Evolutionary conservation across 2,329 filamentous ascomycete species (phyloP), one percentile per base, ranked within the genome.

Genomic region (Fonsecaea erecta): DNA sequence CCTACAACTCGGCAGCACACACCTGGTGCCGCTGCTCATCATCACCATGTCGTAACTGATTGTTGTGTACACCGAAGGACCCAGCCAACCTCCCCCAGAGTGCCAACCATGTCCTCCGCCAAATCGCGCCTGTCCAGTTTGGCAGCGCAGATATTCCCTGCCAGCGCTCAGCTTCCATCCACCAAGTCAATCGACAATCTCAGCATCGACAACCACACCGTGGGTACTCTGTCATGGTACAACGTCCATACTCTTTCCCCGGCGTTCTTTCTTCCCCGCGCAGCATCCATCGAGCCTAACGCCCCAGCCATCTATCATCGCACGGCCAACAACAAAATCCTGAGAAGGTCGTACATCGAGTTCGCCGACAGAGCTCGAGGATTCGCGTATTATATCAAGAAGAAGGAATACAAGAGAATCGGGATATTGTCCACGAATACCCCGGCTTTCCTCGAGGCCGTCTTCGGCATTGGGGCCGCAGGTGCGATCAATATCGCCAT

Each of bases 391-490:
- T 98, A 90, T 76, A 76, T 99, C 63, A 85, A 86, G 71, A 91
- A 91, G 76, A 86, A 91, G 74, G 84, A 85, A 3, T 88, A 87
- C 73, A 89, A 87, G 73, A 85, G 91, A 65, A 90, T 98, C 5
- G 95, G 95, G 6, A 89, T 99, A 54, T 82, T 99, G 11, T 89
- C 88, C 8, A 91, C 95, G 2, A 99, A 99, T 76, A 99, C 95
- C 0, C 95, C 95, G 0, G 93, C 93, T 0, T 98, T 98, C 73
- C 82, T 99, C 30, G 94, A 98, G 79, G 86, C 88, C 6, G 91
- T 97, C 67, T 99, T 92, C 74, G 95, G 91, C 1, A 90, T 97
- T 71, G 89, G 88, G 0, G 93, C 91, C 0, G 91, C 91, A 0
- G 92, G 92, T 1, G 91, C 84, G 7, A 86, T 96, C 26, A 87